phyloP scores from a whole-genome alignment of 768 basidiomycete genomes.

The Tricholomella constricta region DNA sequence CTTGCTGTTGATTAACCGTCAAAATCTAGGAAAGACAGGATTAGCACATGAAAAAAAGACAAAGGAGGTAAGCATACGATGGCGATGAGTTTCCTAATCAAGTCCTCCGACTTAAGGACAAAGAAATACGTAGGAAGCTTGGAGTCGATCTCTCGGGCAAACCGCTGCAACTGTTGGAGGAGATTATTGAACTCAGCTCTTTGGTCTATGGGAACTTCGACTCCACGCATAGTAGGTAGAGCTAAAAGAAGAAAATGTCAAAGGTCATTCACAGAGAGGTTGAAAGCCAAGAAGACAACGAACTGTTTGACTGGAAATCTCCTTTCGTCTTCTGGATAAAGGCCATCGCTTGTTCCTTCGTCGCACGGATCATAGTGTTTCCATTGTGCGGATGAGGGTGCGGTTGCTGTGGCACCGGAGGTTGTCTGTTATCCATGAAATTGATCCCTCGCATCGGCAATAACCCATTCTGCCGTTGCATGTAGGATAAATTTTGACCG shows the following conservation, averaged over 20 bases:
- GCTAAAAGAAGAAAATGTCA: constrained; percentile 24
- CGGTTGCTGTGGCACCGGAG: constrained; percentile 17
- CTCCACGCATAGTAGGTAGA: constrained; percentile 31
- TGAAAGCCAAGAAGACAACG: neutral
- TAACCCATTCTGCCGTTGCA: constrained; percentile 6
- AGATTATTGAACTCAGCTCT: constrained; percentile 51
- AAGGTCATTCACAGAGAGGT: neutral
- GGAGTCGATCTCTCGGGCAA: constrained; percentile 48
- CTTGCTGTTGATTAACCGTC: constrained; percentile 47
- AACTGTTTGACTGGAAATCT: constrained; percentile 7
- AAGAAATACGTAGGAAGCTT: constrained; percentile 50
- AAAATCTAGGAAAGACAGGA: constrained; percentile 35
- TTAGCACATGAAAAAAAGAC: neutral
- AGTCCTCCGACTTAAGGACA: constrained; percentile 48
- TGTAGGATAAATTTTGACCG: constrained; percentile 9
- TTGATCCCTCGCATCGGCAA: constrained; percentile 14
- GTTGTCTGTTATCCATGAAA: constrained; percentile 22
- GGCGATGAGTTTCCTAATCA: constrained; percentile 49
- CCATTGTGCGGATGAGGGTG: constrained; percentile 17
- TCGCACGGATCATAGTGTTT: neutral
- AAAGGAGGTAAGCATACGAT: constrained; percentile 47
- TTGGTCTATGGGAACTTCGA: constrained; percentile 54
- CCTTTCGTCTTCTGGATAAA: constrained; percentile 12
- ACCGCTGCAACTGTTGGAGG: constrained; percentile 51
- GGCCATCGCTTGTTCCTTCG: constrained; percentile 4